A percentile compares a stretch with the other conserved stretches of the same genome.
Evolutionary conservation across 805 yeast genomes (phyloP).

Genomic region (Kuraishia hungarica): DNA sequence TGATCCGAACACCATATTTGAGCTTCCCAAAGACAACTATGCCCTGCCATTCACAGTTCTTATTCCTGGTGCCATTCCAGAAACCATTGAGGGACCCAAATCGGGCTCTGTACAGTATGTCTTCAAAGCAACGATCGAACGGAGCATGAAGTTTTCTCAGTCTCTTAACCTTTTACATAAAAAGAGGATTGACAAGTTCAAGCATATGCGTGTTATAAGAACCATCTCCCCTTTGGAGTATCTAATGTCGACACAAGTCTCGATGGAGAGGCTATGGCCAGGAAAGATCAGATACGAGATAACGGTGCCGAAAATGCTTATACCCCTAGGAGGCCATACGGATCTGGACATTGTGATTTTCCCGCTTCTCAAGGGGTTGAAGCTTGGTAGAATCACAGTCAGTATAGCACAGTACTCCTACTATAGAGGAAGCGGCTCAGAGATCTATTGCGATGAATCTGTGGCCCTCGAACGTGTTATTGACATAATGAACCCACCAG

Average conservation of each 20-base stretch:
- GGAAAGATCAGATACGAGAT: constrained; percentile 43
- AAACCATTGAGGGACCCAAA: constrained; percentile 41
- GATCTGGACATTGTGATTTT: constrained; percentile 34
- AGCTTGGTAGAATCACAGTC: constrained; percentile 24
- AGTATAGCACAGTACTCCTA: constrained; percentile 23
- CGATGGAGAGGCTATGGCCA: constrained; percentile 44
- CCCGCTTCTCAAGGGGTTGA: constrained; percentile 38
- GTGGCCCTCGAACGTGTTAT: constrained; percentile 12
- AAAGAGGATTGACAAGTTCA: constrained; percentile 10
- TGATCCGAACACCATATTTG: constrained; percentile 23
- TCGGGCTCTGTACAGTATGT: constrained; percentile 34
- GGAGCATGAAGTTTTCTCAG: background rate
- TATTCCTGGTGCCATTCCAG: constrained; percentile 38
- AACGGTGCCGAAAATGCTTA: constrained; percentile 29
- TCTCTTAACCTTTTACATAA: background rate
- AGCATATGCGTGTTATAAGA: constrained; percentile 35
- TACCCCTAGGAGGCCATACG: constrained; percentile 37
- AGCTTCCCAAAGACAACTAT: constrained; percentile 44
- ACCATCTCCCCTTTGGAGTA: constrained; percentile 32
- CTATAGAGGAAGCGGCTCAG: constrained; percentile 14
- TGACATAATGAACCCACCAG: constrained; percentile 29
- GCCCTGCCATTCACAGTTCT: constrained; percentile 35
- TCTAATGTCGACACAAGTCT: constrained; percentile 31
- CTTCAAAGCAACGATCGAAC: constrained; percentile 31
- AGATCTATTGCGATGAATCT: constrained; percentile 16